A percentile compares a stretch with the other conserved stretches of the same genome.
Evolutionary conservation across 2,329 filamentous ascomycete species (phyloP).

Genomic region (Microdochium bolleyi): DNA sequence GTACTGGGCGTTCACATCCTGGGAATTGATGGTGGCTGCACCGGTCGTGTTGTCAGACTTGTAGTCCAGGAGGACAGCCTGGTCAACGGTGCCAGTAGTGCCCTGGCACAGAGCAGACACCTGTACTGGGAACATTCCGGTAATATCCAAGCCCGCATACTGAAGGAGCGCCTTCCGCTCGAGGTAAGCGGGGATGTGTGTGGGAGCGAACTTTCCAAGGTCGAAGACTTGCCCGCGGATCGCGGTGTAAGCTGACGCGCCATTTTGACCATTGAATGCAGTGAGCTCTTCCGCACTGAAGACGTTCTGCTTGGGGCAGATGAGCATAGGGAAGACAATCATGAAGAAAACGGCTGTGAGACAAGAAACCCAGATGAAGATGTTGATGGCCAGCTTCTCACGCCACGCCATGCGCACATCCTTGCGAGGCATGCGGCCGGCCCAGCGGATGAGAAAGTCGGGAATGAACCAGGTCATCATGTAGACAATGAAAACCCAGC

Average conservation of each 20-base stretch:
- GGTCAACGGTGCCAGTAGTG: conserved; percentile 54
- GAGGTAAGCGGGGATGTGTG: conserved; percentile 66
- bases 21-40: conserved; percentile 49
- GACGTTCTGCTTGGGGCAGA: conserved; percentile 88
- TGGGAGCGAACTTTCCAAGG: conserved; percentile 61
- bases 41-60: conserved; percentile 67
- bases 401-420: conserved; percentile 91
- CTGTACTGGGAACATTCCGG: conserved; percentile 83
- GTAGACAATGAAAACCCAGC: conserved; percentile 84
- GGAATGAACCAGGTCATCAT: conserved; percentile 81
- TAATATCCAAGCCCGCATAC: conserved; percentile 86
- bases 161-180: conserved; percentile 59
- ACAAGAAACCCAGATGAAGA: conserved; percentile 91
- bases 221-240: conserved; percentile 90
- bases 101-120: conserved; percentile 88
- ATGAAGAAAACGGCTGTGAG: conserved; percentile 78
- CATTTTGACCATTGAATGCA: conserved; percentile 63
- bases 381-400: conserved; percentile 96
- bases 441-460: conserved; percentile 66
- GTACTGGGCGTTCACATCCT: conserved; percentile 70
- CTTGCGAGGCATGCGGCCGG: conserved; percentile 84
- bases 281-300: conserved; percentile 73
- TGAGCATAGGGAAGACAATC: conserved; percentile 74
- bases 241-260: conserved; percentile 59
- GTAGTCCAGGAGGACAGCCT: conserved; percentile 78